These are phyloP conservation scores for Entophlyctis luteolus DNA, from an alignment of 192 early-diverging fungal species.

Conservation along the genomic window DNA sequence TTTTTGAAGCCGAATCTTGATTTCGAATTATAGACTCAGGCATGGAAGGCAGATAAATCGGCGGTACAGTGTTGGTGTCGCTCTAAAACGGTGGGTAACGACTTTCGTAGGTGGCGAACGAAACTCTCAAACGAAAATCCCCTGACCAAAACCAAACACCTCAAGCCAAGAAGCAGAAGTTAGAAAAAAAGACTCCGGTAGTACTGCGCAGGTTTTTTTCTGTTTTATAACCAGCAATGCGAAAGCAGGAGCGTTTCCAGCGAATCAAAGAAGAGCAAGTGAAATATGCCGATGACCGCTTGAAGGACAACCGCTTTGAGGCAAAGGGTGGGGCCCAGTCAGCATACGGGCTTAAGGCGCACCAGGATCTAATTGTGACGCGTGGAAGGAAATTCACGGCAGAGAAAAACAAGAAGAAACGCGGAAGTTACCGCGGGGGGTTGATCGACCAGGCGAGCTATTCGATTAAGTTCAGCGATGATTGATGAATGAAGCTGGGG, in stretches of 20 bases:
- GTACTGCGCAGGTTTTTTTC: too few species aligned
- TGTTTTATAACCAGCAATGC: too few species aligned
- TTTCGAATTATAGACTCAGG: too few species aligned
- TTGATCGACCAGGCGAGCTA: constrained; percentile 77
- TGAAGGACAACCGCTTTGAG: constrained; percentile 81
- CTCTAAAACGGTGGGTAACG: too few species aligned
- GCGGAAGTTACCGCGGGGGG: constrained; percentile 90
- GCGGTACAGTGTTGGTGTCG: too few species aligned
- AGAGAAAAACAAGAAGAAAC: constrained; percentile 87
- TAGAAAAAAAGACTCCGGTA: too few species aligned
- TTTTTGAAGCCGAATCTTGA: too few species aligned
- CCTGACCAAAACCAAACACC: too few species aligned
- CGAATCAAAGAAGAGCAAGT: constrained; percentile 80
- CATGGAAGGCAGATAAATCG: too few species aligned
- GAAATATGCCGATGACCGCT: constrained; percentile 67
- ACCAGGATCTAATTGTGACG: constrained; percentile 84
- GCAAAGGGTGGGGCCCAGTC: constrained; percentile 60
- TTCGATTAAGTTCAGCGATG: constrained; percentile 80
- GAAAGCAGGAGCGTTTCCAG: constrained; percentile 67
- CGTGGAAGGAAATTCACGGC: constrained; percentile 88
- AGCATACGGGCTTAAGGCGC: constrained; percentile 88
- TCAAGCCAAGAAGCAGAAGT: too few species aligned
- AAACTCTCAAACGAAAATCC: too few species aligned
- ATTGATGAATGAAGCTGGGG: constrained; percentile 15
- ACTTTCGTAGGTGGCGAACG: too few species aligned